Evolutionary conservation across 352 stramenopile genomes (phyloP).

Genomic region (Globisporangium uncinulatum): DNA sequence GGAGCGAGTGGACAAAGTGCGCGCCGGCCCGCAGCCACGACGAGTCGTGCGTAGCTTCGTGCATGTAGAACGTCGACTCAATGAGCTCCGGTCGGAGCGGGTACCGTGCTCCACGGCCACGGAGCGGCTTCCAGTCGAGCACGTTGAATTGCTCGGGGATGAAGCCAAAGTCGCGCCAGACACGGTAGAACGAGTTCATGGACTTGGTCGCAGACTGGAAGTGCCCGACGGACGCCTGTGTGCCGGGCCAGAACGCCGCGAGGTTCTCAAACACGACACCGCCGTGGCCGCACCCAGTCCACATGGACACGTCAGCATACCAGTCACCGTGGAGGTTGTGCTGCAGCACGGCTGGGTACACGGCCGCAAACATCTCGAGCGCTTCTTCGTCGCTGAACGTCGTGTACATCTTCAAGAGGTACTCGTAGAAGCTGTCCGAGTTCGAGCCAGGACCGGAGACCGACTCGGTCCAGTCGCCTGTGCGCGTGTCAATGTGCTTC

Average conservation of each 20-base stretch:
- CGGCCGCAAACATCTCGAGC: constrained; percentile 88
- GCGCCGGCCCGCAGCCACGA: constrained; percentile 78
- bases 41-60: constrained; percentile 84
- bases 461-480: constrained; percentile 80
- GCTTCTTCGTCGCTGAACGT: constrained; percentile 91
- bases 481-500: constrained; percentile 94
- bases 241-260: constrained; percentile 95
- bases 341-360: constrained; percentile 59
- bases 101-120: constrained; percentile 65
- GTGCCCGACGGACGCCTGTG: constrained; percentile 94
- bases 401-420: constrained; percentile 96
- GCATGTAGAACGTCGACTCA: constrained; percentile 96
- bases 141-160: constrained; percentile 97
- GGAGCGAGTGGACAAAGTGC: constrained; percentile 79
- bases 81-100: constrained; percentile 96
- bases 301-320: constrained; percentile 85
- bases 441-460: constrained; percentile 88
- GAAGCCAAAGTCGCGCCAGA: constrained; percentile 94
- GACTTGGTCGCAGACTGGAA: constrained; percentile 72
- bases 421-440: constrained; percentile 98
- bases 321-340: constrained; percentile 82
- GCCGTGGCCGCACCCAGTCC: constrained; percentile 46
- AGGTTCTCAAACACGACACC: constrained; percentile 84
- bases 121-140: constrained; percentile 60
- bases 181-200: constrained; percentile 93